Conservation (phyloP, 2,329 filamentous ascomycete species). For the Epichloe scottii region DNA sequence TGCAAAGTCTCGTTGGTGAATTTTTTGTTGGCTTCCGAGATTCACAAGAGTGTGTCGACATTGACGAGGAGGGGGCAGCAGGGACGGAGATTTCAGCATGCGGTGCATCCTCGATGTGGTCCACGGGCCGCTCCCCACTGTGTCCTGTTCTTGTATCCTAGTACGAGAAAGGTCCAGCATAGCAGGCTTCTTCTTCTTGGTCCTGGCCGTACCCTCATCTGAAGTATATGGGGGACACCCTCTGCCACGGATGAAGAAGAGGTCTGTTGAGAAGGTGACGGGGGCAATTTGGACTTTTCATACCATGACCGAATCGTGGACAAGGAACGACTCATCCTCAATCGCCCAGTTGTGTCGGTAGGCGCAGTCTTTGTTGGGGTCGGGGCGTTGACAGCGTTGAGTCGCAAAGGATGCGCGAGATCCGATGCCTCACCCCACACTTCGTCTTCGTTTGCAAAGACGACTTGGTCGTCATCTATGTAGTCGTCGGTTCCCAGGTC, state of each 20-base stretch:
- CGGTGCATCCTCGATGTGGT: slow-evolving; percentile 24
- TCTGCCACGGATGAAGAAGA: slow-evolving; percentile 47
- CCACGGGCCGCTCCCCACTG: neutral
- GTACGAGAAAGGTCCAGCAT: slow-evolving; percentile 34
- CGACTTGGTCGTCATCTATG: slow-evolving; percentile 11
- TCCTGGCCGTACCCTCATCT: slow-evolving; percentile 19
- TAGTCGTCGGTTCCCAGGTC: slow-evolving; percentile 6
- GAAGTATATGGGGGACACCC: slow-evolving; percentile 36
- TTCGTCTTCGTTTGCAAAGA: slow-evolving; percentile 9
- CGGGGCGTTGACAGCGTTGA: slow-evolving; percentile 6
- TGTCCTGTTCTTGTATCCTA: neutral
- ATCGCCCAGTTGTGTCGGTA: slow-evolving; percentile 29
- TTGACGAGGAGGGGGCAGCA: slow-evolving; percentile 25
- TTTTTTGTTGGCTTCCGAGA: slow-evolving; percentile 19
- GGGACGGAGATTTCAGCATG: slow-evolving; percentile 29
- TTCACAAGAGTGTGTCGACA: slow-evolving; percentile 12
- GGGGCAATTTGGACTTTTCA: slow-evolving; percentile 41
- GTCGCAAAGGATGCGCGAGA: slow-evolving; percentile 20
- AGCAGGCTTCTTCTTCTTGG: slow-evolving; percentile 33
- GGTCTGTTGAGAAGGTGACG: slow-evolving; percentile 47
- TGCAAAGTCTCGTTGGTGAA: slow-evolving; percentile 25
- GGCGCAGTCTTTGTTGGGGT: slow-evolving; percentile 10
- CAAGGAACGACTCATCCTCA: slow-evolving; percentile 37
- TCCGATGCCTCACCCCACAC: slow-evolving; percentile 36
- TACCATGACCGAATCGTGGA: slow-evolving; percentile 46